Percentiles rank a stretch among this genome's conserved stretches.
Conservation (phyloP, 148 eudicot genomes). For the Rhododendron ovatum region DNA sequence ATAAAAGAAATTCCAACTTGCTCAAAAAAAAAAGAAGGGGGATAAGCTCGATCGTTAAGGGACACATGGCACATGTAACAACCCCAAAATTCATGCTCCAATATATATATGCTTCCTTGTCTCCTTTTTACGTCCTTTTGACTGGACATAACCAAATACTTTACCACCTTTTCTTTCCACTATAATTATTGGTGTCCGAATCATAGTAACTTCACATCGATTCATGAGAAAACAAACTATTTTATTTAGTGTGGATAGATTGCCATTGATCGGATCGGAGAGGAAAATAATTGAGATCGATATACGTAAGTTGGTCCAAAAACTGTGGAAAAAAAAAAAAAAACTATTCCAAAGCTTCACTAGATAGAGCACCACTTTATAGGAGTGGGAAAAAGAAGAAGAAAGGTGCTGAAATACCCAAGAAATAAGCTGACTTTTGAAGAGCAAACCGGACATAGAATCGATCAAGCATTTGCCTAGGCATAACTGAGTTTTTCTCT, state of each 20-base stretch:
- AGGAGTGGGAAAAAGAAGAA: background rate
- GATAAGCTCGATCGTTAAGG: background rate
- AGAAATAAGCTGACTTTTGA: background rate
- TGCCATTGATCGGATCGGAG: no score
- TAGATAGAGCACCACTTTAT: background rate
- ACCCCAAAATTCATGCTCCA: background rate
- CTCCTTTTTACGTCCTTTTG: background rate
- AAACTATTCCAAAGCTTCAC: no score
- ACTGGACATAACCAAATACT: background rate
- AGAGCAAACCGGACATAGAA: background rate
- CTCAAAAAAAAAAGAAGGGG: background rate
- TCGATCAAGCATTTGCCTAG: background rate
- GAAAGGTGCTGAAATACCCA: background rate
- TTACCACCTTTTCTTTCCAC: background rate
- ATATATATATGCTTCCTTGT: slow-evolving; percentile 12
- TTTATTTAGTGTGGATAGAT: no score
- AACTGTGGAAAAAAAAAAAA: no score
- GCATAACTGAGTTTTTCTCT: background rate
- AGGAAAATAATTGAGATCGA: no score
- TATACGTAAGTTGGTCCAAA: no score
- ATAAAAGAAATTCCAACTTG: background rate
- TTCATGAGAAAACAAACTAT: background rate
- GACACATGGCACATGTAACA: slow-evolving; percentile 10
- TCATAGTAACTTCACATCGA: background rate
- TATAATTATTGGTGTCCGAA: background rate